Percentiles rank a stretch among this genome's conserved stretches.
Evolutionary conservation across 2,329 filamentous ascomycete species (phyloP).

Genomic region (Fusarium sp.): DNA sequence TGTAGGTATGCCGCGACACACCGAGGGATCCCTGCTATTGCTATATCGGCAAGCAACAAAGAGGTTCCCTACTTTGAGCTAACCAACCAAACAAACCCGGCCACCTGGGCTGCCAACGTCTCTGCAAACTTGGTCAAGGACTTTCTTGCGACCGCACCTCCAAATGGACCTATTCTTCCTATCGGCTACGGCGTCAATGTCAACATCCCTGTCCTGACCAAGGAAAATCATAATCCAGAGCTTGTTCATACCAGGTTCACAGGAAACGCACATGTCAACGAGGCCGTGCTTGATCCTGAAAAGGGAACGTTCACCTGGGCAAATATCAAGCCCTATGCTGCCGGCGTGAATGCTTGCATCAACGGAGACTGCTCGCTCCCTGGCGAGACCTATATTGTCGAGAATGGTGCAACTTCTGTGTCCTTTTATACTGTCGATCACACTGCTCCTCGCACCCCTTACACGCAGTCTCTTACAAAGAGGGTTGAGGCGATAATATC

Average conservation of each 20-base stretch:
- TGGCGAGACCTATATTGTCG: constrained; percentile 59
- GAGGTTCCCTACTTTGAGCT: constrained; percentile 53
- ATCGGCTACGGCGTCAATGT: constrained; percentile 62
- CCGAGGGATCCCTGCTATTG: constrained; percentile 60
- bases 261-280: constrained; percentile 58
- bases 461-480: constrained; percentile 40
- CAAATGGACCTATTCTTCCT: constrained; percentile 51
- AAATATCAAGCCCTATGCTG: constrained; percentile 50
- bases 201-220: constrained; percentile 58
- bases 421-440: constrained; percentile 62
- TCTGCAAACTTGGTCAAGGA: constrained; percentile 55
- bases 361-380: constrained; percentile 62
- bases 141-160: constrained; percentile 50
- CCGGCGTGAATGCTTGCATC: constrained; percentile 58
- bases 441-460: constrained; percentile 52
- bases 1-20: constrained; percentile 58
- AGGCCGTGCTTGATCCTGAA: constrained; percentile 54
- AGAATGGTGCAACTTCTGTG: constrained; percentile 53
- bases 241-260: constrained; percentile 59
- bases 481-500: constrained; percentile 36
- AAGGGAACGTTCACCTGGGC: constrained; percentile 55
- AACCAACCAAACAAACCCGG: constrained; percentile 54
- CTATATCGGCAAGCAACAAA: constrained; percentile 56
- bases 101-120: constrained; percentile 54
- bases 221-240: constrained; percentile 52